Evolutionary conservation across 1,139 yeast genomes (phyloP), one percentile per base, ranked within the genome.

Genomic region (Taphrina populina): DNA sequence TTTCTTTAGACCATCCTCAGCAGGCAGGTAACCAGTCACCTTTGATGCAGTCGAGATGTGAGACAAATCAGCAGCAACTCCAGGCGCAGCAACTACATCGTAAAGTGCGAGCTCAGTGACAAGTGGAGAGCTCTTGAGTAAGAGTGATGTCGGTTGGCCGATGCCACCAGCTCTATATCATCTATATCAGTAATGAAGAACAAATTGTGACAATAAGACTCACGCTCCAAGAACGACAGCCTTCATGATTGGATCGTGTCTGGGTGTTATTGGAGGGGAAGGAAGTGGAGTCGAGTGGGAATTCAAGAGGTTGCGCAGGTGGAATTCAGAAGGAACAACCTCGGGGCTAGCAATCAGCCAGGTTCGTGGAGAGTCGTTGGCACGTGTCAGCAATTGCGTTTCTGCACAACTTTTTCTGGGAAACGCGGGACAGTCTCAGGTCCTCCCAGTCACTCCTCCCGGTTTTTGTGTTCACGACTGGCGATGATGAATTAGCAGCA

Each of bases 11-110:
- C 82, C 84, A 34, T 52, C 56, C 59, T 82, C 83, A 67, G 83
- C 81, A 62, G 96, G 95, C 62, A 88, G 79, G 76, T 76, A 86
- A 52, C 96, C 94, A 57, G 73, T 69, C n/a, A 81, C 82, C 29
- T 64, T 68, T 6, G 83, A 80, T n/a, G 75, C 73, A 15, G 88
- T 76, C 65, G 80, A 79, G 64, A 84, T 82, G 67, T 84, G 92
- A 2, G 86, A 79, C 30, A 52, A 23, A 70, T 90, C 97, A 60
- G 97, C 94, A 60, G 96, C 96, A 59, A 90, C 97, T 73, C 97
- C 97, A 63, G 94, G 92, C 59, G 95, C 95, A 66, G 92, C 88
- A 70, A 84, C 86, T 66, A 92, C 82, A 75, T 92, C 98, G 75
- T 86, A 92, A 61, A 92, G 79, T 56, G 95, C 79, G 71, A 92